phyloP scores from a whole-genome alignment of 192 early-diverging fungal genomes.

The Oehlia diaphana region DNA sequence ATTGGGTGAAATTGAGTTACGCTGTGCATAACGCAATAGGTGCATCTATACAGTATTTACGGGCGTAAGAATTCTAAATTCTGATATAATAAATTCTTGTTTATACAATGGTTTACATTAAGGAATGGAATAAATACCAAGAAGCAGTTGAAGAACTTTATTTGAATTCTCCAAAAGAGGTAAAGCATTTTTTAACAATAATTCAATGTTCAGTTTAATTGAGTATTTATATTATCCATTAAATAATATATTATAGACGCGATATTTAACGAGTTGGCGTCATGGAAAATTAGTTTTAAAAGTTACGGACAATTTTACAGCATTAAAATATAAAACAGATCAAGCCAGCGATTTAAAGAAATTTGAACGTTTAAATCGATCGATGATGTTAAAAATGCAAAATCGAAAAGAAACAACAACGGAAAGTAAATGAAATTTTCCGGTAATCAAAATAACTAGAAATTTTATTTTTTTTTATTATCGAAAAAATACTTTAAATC shows the following conservation, averaged over 20 bases:
- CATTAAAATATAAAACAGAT: slow-evolving; percentile 73
- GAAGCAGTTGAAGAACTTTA: slow-evolving; percentile 74
- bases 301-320: slow-evolving; percentile 70
- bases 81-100: not conserved
- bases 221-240: not conserved
- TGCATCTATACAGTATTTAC: too few species aligned
- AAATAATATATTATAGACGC: slow-evolving; percentile 48
- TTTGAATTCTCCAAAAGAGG: slow-evolving; percentile 54
- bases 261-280: slow-evolving; percentile 67
- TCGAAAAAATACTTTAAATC: too few species aligned
- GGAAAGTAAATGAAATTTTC: not conserved
- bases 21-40: not conserved
- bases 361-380: slow-evolving; percentile 66
- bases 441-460: not conserved
- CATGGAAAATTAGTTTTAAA: slow-evolving; percentile 73
- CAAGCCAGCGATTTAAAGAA: slow-evolving; percentile 68
- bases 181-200: slow-evolving; percentile 30
- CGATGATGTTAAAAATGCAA: slow-evolving; percentile 72
- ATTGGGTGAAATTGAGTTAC: not conserved
- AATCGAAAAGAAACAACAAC: slow-evolving; percentile 34
- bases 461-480: not conserved
- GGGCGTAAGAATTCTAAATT: too few species aligned
- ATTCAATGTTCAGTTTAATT: not conserved
- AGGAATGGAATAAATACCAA: slow-evolving; percentile 75
- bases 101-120: slow-evolving; percentile 64